These are phyloP conservation scores for Cercospora nicotianae DNA, from an alignment of 2,329 filamentous ascomycete species.

Conservation along the genomic window DNA sequence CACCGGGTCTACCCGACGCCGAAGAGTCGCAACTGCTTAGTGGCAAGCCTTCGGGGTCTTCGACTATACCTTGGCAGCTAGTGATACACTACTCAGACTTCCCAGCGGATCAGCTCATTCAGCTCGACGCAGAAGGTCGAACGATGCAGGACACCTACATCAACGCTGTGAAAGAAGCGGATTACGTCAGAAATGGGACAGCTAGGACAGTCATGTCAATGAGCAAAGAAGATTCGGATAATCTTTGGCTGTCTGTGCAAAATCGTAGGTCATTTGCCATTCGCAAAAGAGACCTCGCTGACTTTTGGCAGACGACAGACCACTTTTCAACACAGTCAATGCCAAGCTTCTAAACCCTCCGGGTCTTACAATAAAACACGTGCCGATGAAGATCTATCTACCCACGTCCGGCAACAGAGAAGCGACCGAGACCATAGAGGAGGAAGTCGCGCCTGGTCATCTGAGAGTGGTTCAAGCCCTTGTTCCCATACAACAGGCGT, in stretches of 20 bases:
- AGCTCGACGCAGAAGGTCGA: slow-evolving; percentile 55
- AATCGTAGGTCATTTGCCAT: slow-evolving; percentile 55
- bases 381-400: slow-evolving; percentile 88
- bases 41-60: slow-evolving; percentile 1
- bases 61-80: slow-evolving; percentile 61
- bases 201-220: slow-evolving; percentile 88
- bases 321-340: slow-evolving; percentile 71
- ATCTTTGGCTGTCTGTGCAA: slow-evolving; percentile 77
- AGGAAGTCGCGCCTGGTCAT: slow-evolving; percentile 41
- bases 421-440: slow-evolving; percentile 39
- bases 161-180: slow-evolving; percentile 74
- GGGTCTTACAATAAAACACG: slow-evolving; percentile 71
- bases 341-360: slow-evolving; percentile 71
- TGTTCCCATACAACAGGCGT: slow-evolving; percentile 54
- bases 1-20: slow-evolving; percentile 2
- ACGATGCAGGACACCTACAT: slow-evolving; percentile 66
- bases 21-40: slow-evolving; percentile 18
- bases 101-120: slow-evolving; percentile 59
- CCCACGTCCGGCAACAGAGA: slow-evolving; percentile 51
- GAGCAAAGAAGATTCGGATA: slow-evolving; percentile 77
- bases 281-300: not conserved
- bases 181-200: slow-evolving; percentile 83
- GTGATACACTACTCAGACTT: slow-evolving; percentile 61
- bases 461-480: slow-evolving; percentile 68
- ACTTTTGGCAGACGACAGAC: slow-evolving; percentile 64